Percentiles rank a stretch among this genome's conserved stretches.
Conservation (phyloP, 2,329 filamentous ascomycete species). For the Phyllosticta citribraziliensis region DNA sequence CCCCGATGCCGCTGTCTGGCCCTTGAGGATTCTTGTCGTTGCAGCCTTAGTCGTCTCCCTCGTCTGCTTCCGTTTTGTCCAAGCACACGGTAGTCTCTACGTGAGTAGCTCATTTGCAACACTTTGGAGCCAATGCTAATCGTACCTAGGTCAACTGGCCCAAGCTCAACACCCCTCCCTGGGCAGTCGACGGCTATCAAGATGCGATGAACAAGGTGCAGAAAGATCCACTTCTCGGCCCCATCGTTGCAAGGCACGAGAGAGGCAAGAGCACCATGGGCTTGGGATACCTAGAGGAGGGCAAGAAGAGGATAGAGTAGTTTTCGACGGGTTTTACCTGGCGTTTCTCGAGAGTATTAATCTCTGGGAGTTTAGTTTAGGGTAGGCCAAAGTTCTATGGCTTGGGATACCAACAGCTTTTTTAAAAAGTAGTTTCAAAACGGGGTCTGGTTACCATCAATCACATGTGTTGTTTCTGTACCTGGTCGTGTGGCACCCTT, state of each 20-base stretch:
- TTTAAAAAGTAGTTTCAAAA: not conserved
- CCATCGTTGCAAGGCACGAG: constrained; percentile 62
- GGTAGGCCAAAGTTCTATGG: not conserved
- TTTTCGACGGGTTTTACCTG: not conserved
- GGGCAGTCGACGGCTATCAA: constrained; percentile 77
- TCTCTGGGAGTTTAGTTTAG: not conserved
- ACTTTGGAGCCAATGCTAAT: not conserved
- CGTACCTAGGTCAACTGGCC: constrained; percentile 82
- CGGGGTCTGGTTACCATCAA: not conserved
- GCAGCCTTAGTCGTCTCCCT: constrained; percentile 62
- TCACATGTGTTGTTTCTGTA: not conserved
- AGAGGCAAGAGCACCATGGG: constrained; percentile 73
- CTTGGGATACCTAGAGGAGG: constrained; percentile 82
- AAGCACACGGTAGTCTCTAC: constrained; percentile 80
- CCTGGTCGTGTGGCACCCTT: not conserved
- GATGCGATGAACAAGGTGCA: constrained; percentile 75
- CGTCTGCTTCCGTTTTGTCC: constrained; percentile 70
- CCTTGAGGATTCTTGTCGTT: constrained; percentile 70
- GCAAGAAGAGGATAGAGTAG: constrained; percentile 94
- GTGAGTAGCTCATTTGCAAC: constrained; percentile 50
- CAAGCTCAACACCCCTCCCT: constrained; percentile 81
- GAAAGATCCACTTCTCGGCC: constrained; percentile 72
- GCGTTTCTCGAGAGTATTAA: not conserved
- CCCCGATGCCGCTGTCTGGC: constrained; percentile 67
- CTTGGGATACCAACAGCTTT: not conserved